A percentile compares a stretch with the other conserved stretches of the same genome.
Conservation (phyloP, 129 eudicot genomes). For the Oenanthe sinensis region DNA sequence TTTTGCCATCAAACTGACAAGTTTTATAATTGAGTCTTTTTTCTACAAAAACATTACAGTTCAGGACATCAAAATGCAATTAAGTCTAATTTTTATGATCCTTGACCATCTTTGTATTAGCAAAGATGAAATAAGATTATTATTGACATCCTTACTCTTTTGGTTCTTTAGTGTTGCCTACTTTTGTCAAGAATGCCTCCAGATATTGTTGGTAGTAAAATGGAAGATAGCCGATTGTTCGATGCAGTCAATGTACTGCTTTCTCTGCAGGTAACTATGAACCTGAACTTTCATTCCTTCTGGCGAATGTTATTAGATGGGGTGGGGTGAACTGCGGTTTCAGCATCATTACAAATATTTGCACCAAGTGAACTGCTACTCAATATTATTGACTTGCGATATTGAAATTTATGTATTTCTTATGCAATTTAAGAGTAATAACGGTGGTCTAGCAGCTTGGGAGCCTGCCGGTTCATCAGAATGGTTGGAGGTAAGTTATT, state of each 20-base stretch:
- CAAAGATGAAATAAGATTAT: background rate
- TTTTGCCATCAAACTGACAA: no score
- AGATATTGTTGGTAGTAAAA: slow-evolving; percentile 26
- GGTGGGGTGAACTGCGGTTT: background rate
- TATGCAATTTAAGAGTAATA: slow-evolving; percentile 48
- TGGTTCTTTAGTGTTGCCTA: slow-evolving; percentile 22
- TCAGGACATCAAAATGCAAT: no score
- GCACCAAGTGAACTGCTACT: background rate
- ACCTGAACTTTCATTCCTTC: background rate
- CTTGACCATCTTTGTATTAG: background rate
- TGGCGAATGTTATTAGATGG: background rate
- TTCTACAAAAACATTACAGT: no score
- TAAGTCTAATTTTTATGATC: background rate
- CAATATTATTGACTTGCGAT: background rate
- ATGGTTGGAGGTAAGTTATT: slow-evolving; percentile 62
- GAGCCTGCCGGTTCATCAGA: slow-evolving; percentile 70
- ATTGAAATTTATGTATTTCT: background rate
- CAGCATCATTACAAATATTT: background rate
- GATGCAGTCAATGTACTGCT: slow-evolving; percentile 35
- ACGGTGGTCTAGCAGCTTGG: slow-evolving; percentile 89
- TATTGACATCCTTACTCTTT: background rate
- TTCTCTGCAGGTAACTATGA: slow-evolving; percentile 26
- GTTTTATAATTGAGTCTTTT: no score
- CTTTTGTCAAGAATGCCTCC: slow-evolving; percentile 32
- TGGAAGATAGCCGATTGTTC: slow-evolving; percentile 20